A percentile compares a stretch with the other conserved stretches of the same genome.
phyloP scores from a whole-genome alignment of 768 basidiomycete genomes.

The Pleurotus ostreatus region DNA sequence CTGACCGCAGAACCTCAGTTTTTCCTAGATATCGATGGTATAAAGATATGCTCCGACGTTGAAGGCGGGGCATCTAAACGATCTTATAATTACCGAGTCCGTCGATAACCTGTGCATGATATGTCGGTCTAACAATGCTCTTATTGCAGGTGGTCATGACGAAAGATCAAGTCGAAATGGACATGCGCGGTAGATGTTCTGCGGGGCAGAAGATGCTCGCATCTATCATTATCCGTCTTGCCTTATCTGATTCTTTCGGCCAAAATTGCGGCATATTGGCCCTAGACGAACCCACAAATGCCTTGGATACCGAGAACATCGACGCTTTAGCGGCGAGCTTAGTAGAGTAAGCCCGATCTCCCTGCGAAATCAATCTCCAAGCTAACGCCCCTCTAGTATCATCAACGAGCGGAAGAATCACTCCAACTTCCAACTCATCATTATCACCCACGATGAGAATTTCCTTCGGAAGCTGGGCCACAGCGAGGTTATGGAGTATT shows the following conservation, averaged over 20 bases:
- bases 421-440: constrained; percentile 92
- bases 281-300: constrained; percentile 97
- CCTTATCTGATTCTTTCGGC: constrained; percentile 95
- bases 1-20: no score
- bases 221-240: constrained; percentile 95
- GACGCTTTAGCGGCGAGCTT: constrained; percentile 89
- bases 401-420: constrained; percentile 89
- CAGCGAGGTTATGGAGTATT: constrained; percentile 90
- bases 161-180: constrained; percentile 99
- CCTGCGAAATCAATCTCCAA: constrained; percentile 3
- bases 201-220: constrained; percentile 99
- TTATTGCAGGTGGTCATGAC: constrained; percentile 88
- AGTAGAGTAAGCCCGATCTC: constrained; percentile 65
- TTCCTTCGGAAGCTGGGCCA: constrained; percentile 91
- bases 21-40: constrained; percentile 88
- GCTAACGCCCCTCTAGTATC: constrained; percentile 50
- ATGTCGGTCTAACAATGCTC: constrained; percentile 9
- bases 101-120: constrained; percentile 18
- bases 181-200: constrained; percentile 98
- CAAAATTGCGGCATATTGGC: constrained; percentile 98
- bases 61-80: constrained; percentile 89
- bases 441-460: constrained; percentile 96
- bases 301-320: constrained; percentile 93
- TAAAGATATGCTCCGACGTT: constrained; percentile 89
- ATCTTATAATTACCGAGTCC: constrained; percentile 94